Evolutionary conservation across 1,284 basidiomycete genomes (phyloP).

Genomic region (Ganoderma sinense): DNA sequence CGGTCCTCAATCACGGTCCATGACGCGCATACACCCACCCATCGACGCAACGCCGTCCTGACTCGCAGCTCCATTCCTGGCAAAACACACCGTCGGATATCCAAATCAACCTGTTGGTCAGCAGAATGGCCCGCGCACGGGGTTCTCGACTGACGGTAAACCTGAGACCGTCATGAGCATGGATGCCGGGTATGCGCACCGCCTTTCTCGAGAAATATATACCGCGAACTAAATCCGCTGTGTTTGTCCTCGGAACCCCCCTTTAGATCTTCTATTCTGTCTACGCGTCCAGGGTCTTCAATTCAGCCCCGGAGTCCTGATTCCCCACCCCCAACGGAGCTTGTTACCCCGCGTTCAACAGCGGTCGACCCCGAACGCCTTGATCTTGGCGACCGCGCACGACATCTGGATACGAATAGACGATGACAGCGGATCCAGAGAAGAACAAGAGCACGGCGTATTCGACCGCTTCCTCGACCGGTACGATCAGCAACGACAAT

Average conservation of each 20-base stretch:
- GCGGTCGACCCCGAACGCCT: neutral
- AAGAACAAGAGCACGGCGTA: neutral
- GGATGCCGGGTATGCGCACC: neutral
- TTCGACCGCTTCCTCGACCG: slow-evolving; percentile 15
- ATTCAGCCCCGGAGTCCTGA: neutral
- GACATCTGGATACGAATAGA: neutral
- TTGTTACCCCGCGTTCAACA: neutral
- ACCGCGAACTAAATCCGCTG: neutral
- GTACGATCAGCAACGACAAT: slow-evolving; percentile 4
- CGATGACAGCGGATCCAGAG: slow-evolving; percentile 2
- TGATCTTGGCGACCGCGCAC: neutral
- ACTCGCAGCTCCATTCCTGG: neutral
- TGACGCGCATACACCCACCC: neutral
- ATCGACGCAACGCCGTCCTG: neutral
- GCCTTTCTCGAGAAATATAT: neutral
- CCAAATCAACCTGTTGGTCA: neutral
- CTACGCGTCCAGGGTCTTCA: neutral
- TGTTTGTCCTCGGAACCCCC: neutral
- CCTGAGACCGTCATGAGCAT: neutral
- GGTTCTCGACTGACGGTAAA: no score
- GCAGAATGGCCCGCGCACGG: neutral
- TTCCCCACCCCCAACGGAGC: neutral
- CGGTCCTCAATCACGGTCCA: neutral
- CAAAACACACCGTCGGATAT: neutral
- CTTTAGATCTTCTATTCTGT: neutral